Conservation (phyloP, 208 protist genomes). For the Lotmaria passim region DNA sequence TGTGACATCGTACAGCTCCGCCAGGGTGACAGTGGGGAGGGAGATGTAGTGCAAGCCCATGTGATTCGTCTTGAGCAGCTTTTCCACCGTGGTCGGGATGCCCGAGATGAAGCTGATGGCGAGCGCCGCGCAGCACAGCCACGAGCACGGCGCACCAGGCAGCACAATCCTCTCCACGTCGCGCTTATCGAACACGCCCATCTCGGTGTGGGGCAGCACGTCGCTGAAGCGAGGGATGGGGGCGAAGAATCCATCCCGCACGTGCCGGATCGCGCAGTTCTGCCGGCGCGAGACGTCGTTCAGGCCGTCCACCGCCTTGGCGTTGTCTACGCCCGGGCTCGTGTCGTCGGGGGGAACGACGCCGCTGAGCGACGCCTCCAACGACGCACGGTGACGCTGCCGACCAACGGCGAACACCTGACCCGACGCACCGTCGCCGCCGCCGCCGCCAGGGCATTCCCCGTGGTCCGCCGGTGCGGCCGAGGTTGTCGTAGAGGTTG, state of each 20-base stretch:
- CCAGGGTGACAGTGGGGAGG: conserved; percentile 79
- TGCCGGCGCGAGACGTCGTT: conserved; percentile 37
- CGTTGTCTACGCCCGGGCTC: conserved; percentile 14
- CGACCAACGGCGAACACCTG: conserved; percentile 23
- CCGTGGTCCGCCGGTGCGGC: too few relatives aligned
- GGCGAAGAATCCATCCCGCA: conserved; percentile 61
- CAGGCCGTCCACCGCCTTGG: conserved; percentile 39
- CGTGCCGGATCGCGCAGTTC: conserved; percentile 36
- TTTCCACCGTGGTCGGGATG: conserved; percentile 73
- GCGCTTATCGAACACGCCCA: conserved; percentile 33
- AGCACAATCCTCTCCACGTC: conserved; percentile 53
- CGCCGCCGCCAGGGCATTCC: too few relatives aligned
- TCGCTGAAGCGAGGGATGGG: conserved; percentile 53
- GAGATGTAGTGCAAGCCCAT: conserved; percentile 84
- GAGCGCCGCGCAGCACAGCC: conserved; percentile 79
- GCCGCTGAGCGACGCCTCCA: conserved; percentile 5
- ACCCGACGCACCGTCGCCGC: not conserved
- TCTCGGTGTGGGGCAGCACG: conserved; percentile 31
- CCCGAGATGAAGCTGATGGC: conserved; percentile 79
- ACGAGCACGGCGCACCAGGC: conserved; percentile 72
- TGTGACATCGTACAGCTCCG: conserved; percentile 82
- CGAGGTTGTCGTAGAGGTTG: not conserved
- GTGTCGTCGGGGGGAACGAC: conserved; percentile 1
- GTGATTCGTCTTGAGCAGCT: conserved; percentile 82
- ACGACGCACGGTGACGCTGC: conserved; percentile 1